A percentile compares a stretch with the other conserved stretches of the same genome.
Conservation (phyloP, 352 stramenopile species). For the Phytopythium mirpurense region DNA sequence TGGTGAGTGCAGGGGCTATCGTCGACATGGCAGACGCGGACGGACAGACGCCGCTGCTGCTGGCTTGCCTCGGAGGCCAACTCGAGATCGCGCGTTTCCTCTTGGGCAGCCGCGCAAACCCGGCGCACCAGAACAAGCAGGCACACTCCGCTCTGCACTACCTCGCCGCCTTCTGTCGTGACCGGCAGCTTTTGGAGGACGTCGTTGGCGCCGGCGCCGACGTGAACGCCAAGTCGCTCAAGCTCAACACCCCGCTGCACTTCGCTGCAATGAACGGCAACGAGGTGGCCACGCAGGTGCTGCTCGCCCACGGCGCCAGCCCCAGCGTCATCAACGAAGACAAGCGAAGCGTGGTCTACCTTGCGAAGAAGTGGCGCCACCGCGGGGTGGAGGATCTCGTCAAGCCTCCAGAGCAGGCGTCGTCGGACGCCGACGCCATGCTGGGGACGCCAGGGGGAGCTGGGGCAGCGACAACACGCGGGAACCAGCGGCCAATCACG, state of each 20-base stretch:
- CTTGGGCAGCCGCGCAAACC: constrained; percentile 41
- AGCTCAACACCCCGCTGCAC: constrained; percentile 69
- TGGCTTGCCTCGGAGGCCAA: constrained; percentile 51
- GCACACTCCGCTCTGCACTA: constrained; percentile 62
- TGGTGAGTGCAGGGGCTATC: constrained; percentile 40
- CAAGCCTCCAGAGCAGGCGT: constrained; percentile 31
- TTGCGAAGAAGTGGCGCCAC: constrained; percentile 73
- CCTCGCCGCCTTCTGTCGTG: constrained; percentile 53
- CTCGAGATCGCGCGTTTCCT: constrained; percentile 44
- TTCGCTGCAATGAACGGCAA: constrained; percentile 79
- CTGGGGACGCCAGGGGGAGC: background rate
- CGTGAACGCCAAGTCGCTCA: constrained; percentile 66
- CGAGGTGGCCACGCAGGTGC: constrained; percentile 48
- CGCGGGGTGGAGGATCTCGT: constrained; percentile 50
- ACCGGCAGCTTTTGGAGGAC: constrained; percentile 37
- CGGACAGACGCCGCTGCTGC: constrained; percentile 50
- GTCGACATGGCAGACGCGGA: constrained; percentile 58
- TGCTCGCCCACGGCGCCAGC: constrained; percentile 55
- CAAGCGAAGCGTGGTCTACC: constrained; percentile 65
- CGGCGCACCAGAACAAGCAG: constrained; percentile 65
- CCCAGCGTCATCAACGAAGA: constrained; percentile 68
- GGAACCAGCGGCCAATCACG: constrained; percentile 4
- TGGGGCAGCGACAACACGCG: constrained; percentile 2
- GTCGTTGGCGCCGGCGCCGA: constrained; percentile 45
- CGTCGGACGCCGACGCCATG: background rate